Percentiles rank a stretch among this genome's conserved stretches.
phyloP scores from a whole-genome alignment of 768 basidiomycete species.

The Agrocybe praecox region DNA sequence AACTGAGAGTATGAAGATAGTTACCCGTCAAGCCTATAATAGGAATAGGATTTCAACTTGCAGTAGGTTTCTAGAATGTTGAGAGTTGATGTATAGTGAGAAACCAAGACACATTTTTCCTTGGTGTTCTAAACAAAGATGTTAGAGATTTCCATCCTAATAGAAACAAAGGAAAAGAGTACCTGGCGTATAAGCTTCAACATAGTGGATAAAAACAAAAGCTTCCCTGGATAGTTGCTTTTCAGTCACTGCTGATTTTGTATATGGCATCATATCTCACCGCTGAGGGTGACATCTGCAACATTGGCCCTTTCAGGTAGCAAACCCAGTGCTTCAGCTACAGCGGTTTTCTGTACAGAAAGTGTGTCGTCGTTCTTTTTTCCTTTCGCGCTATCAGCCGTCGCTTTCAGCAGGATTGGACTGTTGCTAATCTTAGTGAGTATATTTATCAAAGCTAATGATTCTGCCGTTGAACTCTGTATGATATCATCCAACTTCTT shows the following conservation, averaged over 20 bases:
- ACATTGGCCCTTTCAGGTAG: slow-evolving; percentile 61
- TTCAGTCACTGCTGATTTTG: background rate
- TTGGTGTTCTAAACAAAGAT: slow-evolving; percentile 59
- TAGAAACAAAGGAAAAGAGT: background rate
- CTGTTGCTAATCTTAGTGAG: slow-evolving; percentile 93
- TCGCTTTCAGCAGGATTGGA: slow-evolving; percentile 84
- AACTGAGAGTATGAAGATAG: slow-evolving; percentile 10
- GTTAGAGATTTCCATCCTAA: background rate
- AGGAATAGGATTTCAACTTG: slow-evolving; percentile 73
- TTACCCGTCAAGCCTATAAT: slow-evolving; percentile 87
- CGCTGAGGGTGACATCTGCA: slow-evolving; percentile 80
- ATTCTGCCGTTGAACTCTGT: slow-evolving; percentile 72
- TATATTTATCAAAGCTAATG: slow-evolving; percentile 76
- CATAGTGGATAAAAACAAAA: slow-evolving; percentile 65
- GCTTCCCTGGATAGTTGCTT: slow-evolving; percentile 59
- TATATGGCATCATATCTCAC: slow-evolving; percentile 36
- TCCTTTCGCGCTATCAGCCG: slow-evolving; percentile 60
- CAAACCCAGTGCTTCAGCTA: slow-evolving; percentile 62
- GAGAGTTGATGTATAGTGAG: slow-evolving; percentile 95
- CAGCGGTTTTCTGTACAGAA: slow-evolving; percentile 45
- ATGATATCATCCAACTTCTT: slow-evolving; percentile 70
- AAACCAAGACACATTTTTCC: slow-evolving; percentile 95
- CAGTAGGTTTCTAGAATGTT: slow-evolving; percentile 91
- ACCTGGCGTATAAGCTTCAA: slow-evolving; percentile 65
- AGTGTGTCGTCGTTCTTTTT: slow-evolving; percentile 32